Evolutionary conservation across 257 asterid species (phyloP).

Genomic region (Galeopsis tetrahit): DNA sequence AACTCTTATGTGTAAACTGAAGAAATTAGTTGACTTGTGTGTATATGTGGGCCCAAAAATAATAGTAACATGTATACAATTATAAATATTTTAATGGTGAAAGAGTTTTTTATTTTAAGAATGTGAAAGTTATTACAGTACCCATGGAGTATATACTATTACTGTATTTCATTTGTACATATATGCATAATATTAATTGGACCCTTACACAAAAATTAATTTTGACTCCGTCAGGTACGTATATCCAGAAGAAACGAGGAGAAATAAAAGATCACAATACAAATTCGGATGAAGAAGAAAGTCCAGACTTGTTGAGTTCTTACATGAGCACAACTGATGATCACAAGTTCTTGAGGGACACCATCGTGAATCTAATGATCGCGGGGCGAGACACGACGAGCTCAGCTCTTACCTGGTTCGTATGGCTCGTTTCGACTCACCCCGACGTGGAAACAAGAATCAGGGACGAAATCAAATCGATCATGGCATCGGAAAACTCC

Average conservation of each 20-base stretch:
- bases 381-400: conserved; percentile 69
- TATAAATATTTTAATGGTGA: no score
- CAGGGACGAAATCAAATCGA: conserved; percentile 43
- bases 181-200: no score
- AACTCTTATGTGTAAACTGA: no score
- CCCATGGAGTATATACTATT: no score
- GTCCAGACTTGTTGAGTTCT: conserved; percentile 46
- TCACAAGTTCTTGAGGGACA: conserved; percentile 57
- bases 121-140: no score
- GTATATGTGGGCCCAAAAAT: no score
- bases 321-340: conserved; percentile 39
- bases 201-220: no score
- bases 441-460: conserved; percentile 42
- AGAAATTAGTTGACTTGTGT: no score
- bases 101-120: no score
- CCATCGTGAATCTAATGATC: conserved; percentile 53
- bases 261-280: neutral
- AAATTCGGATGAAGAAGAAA: neutral
- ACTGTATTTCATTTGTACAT: no score
- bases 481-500: neutral
- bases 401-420: conserved; percentile 62
- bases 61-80: no score
- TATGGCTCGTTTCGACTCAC: conserved; percentile 56
- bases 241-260: conserved; percentile 39
- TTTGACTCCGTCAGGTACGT: neutral